Conservation (phyloP, 495 filamentous ascomycete genomes). For the Tetracladium setigerum region DNA sequence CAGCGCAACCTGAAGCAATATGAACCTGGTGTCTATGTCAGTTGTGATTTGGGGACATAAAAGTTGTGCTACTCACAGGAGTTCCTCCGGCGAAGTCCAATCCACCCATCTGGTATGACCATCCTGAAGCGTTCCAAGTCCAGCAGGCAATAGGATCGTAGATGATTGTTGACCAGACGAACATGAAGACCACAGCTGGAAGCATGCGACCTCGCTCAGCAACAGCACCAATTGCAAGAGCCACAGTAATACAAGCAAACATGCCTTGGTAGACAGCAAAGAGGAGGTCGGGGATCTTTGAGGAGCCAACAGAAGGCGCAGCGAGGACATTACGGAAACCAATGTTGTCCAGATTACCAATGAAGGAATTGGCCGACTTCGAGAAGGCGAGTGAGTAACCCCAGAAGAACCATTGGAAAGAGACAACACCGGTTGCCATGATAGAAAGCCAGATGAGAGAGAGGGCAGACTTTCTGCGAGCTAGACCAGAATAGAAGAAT, state of each 20-base stretch:
- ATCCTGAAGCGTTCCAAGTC: conserved; percentile 91
- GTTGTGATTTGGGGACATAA: too few species aligned
- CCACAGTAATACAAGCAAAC: conserved; percentile 94
- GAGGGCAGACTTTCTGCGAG: conserved; percentile 88
- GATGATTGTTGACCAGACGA: conserved; percentile 90
- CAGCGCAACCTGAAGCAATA: conserved; percentile 84
- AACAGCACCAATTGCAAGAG: conserved; percentile 84
- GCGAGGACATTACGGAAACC: conserved; percentile 77
- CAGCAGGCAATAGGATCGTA: conserved; percentile 96
- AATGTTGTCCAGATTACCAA: conserved; percentile 81
- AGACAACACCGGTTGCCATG: conserved; percentile 85
- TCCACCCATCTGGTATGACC: conserved; percentile 76
- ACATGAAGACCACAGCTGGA: conserved; percentile 91
- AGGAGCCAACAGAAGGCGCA: conserved; percentile 73
- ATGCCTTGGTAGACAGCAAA: conserved; percentile 97
- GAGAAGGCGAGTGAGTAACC: conserved; percentile 93
- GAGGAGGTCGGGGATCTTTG: conserved; percentile 76
- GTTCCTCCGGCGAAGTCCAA: conserved; percentile 96
- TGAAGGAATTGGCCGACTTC: conserved; percentile 71
- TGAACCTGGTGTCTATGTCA: conserved; percentile 32
- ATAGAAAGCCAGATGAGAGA: conserved; percentile 97
- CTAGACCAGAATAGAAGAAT: conserved; percentile 99
- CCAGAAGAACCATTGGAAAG: conserved; percentile 99
- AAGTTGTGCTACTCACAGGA: conserved; percentile 46
- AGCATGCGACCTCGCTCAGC: conserved; percentile 94